Percentiles rank a stretch among this genome's conserved stretches.
Conservation (phyloP, 495 filamentous ascomycete species). For the Oidiodendron maius region DNA sequence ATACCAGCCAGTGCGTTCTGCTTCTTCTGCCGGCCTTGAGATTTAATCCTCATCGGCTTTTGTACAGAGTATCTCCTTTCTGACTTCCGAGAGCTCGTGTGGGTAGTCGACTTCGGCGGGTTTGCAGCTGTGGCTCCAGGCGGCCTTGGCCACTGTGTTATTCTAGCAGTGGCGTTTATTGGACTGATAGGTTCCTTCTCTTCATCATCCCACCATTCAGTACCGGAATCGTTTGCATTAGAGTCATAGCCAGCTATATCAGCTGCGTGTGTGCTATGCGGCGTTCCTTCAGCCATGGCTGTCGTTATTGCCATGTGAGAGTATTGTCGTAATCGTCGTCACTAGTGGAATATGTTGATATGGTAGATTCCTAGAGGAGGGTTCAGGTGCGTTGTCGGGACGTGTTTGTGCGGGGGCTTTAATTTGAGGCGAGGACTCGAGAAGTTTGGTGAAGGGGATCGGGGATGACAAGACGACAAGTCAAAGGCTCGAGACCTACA, state of each 20-base stretch:
- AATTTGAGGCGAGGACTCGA: no score
- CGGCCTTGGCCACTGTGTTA: slow-evolving; percentile 13
- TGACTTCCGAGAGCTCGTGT: slow-evolving; percentile 9
- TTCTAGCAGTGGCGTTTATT: background rate
- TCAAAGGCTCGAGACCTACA: background rate
- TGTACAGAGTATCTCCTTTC: slow-evolving; percentile 26
- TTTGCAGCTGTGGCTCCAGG: slow-evolving; percentile 4
- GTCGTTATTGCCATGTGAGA: slow-evolving; percentile 8
- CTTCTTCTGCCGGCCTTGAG: slow-evolving; percentile 42
- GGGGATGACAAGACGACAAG: background rate
- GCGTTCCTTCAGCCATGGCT: background rate
- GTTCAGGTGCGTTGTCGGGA: background rate
- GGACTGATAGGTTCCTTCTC: background rate
- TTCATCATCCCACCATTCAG: slow-evolving; percentile 26
- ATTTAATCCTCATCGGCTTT: slow-evolving; percentile 35
- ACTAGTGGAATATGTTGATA: background rate
- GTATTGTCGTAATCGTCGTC: background rate
- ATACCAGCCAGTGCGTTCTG: slow-evolving; percentile 56
- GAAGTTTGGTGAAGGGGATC: no score
- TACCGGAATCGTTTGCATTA: slow-evolving; percentile 15
- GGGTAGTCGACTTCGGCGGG: slow-evolving; percentile 5
- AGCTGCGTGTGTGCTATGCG: background rate
- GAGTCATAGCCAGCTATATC: slow-evolving; percentile 11
- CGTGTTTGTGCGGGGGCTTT: no score
- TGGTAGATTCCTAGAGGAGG: background rate